phyloP scores from a whole-genome alignment of 768 basidiomycete genomes.

The Auriculariales sp. region DNA sequence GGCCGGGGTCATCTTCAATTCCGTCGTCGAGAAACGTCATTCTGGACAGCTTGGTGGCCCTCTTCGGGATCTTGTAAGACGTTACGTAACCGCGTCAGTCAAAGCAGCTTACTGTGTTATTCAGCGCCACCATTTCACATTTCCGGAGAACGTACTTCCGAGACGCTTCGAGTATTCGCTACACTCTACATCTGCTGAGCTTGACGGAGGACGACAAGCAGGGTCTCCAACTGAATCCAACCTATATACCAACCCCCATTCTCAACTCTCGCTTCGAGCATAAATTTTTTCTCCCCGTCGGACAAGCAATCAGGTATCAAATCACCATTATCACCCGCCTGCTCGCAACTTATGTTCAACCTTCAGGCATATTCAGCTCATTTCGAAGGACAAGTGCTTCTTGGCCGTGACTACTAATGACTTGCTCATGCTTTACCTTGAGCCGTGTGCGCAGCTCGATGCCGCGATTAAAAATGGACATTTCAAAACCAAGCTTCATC shows the following conservation, averaged over 20 bases:
- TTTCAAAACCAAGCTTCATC: conserved; percentile 20
- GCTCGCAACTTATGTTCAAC: no score
- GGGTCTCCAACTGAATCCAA: conserved; percentile 6
- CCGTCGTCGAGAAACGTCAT: no score
- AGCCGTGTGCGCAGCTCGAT: conserved; percentile 17
- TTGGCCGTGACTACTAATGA: conserved; percentile 23
- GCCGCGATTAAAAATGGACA: conserved; percentile 14
- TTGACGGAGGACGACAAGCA: conserved; percentile 24
- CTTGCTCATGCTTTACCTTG: conserved; percentile 26
- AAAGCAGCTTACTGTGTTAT: no score
- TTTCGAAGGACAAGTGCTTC: conserved; percentile 26
- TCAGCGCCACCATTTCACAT: conserved; percentile 3
- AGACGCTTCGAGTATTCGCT: conserved; percentile 11
- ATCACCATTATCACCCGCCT: not conserved
- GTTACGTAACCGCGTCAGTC: no score
- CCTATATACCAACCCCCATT: not conserved
- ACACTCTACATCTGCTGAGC: conserved; percentile 18
- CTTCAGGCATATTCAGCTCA: conserved; percentile 24
- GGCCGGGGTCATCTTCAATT: no score
- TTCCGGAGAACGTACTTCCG: not conserved
- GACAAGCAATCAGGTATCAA: conserved; percentile 19
- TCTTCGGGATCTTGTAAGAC: no score
- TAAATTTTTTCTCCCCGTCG: conserved; percentile 13
- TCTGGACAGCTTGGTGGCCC: no score
- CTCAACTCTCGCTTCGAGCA: not conserved